Conservation (phyloP, 371 early-diverging fungal species). For the Cokeromyces recurvatus region DNA sequence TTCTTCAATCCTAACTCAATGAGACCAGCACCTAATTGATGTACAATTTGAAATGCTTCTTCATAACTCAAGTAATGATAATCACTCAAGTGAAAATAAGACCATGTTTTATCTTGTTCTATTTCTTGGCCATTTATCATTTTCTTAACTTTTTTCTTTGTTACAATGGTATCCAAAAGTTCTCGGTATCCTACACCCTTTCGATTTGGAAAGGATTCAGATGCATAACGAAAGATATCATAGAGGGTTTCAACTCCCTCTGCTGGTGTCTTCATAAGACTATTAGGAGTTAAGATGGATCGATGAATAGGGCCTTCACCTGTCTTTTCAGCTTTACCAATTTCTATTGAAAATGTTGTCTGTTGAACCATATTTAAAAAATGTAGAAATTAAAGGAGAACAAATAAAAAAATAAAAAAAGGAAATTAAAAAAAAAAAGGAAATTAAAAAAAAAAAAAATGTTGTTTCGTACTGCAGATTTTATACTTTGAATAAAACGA, state of each 20-base stretch:
- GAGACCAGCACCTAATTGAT: slow-evolving; percentile 63
- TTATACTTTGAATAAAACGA: too few species aligned
- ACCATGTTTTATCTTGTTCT: slow-evolving; percentile 78
- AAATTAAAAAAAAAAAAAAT: too few species aligned
- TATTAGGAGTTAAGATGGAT: slow-evolving; percentile 49
- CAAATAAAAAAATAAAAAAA: too few species aligned
- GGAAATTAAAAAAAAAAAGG: too few species aligned
- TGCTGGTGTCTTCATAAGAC: slow-evolving; percentile 47
- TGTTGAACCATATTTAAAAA: slow-evolving; percentile 1
- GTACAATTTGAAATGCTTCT: slow-evolving; percentile 48
- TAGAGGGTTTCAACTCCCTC: slow-evolving; percentile 61
- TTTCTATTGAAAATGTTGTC: slow-evolving; percentile 28
- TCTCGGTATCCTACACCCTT: slow-evolving; percentile 67
- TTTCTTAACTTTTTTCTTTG: slow-evolving; percentile 73
- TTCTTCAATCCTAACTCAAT: slow-evolving; percentile 57
- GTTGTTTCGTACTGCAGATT: too few species aligned
- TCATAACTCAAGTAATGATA: slow-evolving; percentile 67
- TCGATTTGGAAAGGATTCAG: slow-evolving; percentile 36
- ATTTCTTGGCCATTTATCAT: slow-evolving; percentile 55
- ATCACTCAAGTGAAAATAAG: slow-evolving; percentile 65
- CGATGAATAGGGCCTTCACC: slow-evolving; percentile 52
- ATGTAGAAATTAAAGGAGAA: too few species aligned
- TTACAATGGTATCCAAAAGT: slow-evolving; percentile 58
- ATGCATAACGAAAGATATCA: slow-evolving; percentile 60
- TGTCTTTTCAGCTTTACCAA: slow-evolving; percentile 24